Conservation (phyloP, 2,329 filamentous ascomycete species). For the Chrysoporthe deuterocubensis region DNA sequence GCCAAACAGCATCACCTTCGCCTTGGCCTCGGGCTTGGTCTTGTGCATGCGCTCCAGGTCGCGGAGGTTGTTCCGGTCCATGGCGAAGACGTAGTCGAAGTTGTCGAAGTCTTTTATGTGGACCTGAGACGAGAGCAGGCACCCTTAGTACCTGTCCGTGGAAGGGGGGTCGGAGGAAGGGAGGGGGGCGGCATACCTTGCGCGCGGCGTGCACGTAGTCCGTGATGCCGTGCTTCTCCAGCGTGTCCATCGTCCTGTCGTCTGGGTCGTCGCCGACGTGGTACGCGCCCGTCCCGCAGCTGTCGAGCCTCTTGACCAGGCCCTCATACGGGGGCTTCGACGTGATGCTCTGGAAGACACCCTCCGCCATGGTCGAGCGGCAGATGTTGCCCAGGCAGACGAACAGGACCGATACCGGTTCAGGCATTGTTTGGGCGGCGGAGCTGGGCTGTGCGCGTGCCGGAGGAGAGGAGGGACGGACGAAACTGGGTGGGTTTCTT, state of each 20-base stretch:
- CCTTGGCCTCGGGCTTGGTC: constrained; percentile 61
- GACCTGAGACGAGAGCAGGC: constrained; percentile 43
- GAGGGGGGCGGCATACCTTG: constrained; percentile 56
- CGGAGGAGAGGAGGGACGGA: background rate
- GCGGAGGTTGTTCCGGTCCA: constrained; percentile 83
- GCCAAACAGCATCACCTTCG: constrained; percentile 81
- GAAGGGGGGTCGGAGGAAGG: background rate
- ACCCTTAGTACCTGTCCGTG: background rate
- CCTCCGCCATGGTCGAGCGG: constrained; percentile 92
- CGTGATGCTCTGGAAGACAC: constrained; percentile 78
- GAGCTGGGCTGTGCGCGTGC: background rate
- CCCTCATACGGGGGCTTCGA: constrained; percentile 62
- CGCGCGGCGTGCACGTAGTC: constrained; percentile 79
- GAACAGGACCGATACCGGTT: constrained; percentile 75
- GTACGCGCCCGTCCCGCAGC: constrained; percentile 87
- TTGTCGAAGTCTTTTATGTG: constrained; percentile 72
- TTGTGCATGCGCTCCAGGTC: constrained; percentile 67
- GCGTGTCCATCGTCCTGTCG: constrained; percentile 78
- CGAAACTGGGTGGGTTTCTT: no score
- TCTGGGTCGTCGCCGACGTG: constrained; percentile 80
- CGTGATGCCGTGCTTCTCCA: constrained; percentile 73
- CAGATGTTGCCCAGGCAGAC: constrained; percentile 98
- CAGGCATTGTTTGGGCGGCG: constrained; percentile 17
- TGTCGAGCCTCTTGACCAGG: constrained; percentile 74
- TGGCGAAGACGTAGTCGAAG: constrained; percentile 94